phyloP scores from a whole-genome alignment of 176 grass and related monocot genomes.

The Zoysia pacifica region DNA sequence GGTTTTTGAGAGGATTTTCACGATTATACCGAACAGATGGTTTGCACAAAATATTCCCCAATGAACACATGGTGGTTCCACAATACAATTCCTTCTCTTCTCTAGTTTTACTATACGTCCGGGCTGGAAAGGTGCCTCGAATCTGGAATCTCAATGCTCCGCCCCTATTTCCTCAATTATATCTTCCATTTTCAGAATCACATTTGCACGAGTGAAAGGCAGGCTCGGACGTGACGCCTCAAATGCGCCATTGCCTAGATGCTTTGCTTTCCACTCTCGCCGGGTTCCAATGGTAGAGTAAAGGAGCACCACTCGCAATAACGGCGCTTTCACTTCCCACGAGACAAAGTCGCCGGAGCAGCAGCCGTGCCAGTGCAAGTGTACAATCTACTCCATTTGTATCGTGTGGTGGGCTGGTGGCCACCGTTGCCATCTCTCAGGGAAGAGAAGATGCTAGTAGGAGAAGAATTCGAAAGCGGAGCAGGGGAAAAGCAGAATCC shows the following conservation, averaged over 20 bases:
- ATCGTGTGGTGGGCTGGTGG: neutral
- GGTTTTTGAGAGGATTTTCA: too few relatives aligned
- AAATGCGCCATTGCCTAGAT: slow-evolving; percentile 34
- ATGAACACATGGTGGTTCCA: neutral
- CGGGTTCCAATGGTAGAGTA: slow-evolving; percentile 22
- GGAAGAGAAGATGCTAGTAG: neutral
- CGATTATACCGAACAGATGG: too few relatives aligned
- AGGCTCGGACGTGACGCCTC: slow-evolving; percentile 35
- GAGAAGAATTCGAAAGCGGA: neutral
- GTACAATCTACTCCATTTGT: neutral
- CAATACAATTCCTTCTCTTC: neutral
- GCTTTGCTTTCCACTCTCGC: slow-evolving; percentile 24
- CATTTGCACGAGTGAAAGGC: slow-evolving; percentile 28
- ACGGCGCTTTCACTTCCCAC: slow-evolving; percentile 35
- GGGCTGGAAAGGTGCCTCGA: slow-evolving; percentile 28
- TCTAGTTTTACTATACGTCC: too few relatives aligned
- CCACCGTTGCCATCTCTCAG: slow-evolving; percentile 12
- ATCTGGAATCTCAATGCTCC: slow-evolving; percentile 55
- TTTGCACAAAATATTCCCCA: too few relatives aligned
- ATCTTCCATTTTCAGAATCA: slow-evolving; percentile 59
- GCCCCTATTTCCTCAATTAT: slow-evolving; percentile 52
- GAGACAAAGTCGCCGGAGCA: slow-evolving; percentile 30
- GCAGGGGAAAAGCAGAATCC: neutral
- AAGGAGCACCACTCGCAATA: slow-evolving; percentile 14
- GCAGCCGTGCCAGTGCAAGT: neutral